A percentile compares a stretch with the other conserved stretches of the same genome.
These are phyloP conservation scores for Candida ortonii DNA, from an alignment of 805 yeast genomes.

Conservation along the genomic window DNA sequence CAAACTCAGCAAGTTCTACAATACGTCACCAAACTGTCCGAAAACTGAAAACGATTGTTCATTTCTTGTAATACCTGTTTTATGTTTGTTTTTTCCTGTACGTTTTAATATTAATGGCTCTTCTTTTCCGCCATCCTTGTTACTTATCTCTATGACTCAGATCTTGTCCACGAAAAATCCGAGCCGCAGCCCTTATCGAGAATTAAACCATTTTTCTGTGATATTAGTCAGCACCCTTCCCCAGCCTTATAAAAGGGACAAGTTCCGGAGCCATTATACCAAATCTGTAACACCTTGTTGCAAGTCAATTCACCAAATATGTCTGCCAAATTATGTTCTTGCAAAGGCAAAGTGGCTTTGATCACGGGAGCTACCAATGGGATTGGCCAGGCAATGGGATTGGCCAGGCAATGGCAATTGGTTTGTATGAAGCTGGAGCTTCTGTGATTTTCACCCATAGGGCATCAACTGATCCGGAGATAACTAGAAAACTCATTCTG, in stretches of 20 bases:
- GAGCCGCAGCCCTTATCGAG: no score
- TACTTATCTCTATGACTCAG: no score
- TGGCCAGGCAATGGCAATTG: constrained; percentile 50
- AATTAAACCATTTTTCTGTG: no score
- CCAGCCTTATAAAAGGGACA: no score
- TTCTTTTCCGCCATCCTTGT: no score
- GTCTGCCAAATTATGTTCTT: constrained; percentile 30
- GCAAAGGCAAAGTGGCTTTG: constrained; percentile 39
- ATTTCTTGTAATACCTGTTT: no score
- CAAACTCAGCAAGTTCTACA: constrained; percentile 23
- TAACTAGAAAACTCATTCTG: constrained; percentile 28
- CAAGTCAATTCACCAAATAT: constrained; percentile 5
- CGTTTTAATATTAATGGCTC: neutral
- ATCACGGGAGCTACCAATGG: constrained; percentile 56
- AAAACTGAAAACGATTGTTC: no score
- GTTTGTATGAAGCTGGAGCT: constrained; percentile 50
- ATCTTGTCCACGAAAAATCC: no score
- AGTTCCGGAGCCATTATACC: no score
- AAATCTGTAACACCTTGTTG: neutral
- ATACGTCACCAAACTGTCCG: constrained; percentile 8
- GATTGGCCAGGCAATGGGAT: constrained; percentile 54
- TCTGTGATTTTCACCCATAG: constrained; percentile 36
- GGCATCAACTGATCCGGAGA: constrained; percentile 30
- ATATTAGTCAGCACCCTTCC: no score
- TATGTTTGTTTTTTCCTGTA: constrained; percentile 1